A percentile compares a stretch with the other conserved stretches of the same genome.
These are phyloP conservation scores for Rhodomyrtus tomentosa DNA, from an alignment of 345 rosid species.

Conservation along the genomic window DNA sequence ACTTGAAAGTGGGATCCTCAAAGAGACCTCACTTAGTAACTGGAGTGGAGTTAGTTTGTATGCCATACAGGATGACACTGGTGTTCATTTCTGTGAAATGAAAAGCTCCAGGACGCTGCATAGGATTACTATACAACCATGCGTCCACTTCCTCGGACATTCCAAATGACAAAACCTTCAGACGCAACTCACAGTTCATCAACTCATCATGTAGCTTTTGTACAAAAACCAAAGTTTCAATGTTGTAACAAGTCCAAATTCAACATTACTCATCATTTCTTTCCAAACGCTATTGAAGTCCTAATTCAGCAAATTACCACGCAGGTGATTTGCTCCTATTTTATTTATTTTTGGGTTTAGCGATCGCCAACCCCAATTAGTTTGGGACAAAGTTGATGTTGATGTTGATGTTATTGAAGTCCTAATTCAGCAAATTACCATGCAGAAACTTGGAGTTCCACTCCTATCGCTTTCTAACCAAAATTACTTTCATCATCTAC, in stretches of 20 bases:
- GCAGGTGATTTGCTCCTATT: no score
- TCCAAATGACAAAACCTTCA: slow-evolving; percentile 49
- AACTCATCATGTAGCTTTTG: neutral
- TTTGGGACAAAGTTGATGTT: no score
- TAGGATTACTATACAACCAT: slow-evolving; percentile 50
- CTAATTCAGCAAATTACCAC: no score
- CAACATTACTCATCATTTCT: no score
- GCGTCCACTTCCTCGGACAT: slow-evolving; percentile 38
- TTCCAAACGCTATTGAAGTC: no score
- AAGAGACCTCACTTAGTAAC: slow-evolving; percentile 24
- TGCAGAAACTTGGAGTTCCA: no score
- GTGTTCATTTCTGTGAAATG: slow-evolving; percentile 48
- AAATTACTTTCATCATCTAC: neutral
- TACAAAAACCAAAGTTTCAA: neutral
- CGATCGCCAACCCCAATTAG: no score
- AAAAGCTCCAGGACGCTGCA: slow-evolving; percentile 53
- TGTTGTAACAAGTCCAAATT: no score
- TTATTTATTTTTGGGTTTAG: no score
- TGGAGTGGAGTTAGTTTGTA: slow-evolving; percentile 77
- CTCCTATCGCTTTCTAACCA: neutral
- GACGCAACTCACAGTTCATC: neutral
- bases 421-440: no score
- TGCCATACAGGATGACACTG: slow-evolving; percentile 57
- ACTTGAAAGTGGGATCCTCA: slow-evolving; percentile 80
- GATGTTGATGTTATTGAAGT: no score